A percentile compares a stretch with the other conserved stretches of the same genome.
These are phyloP conservation scores for Cynanchum wilfordii DNA, from an alignment of 257 asterid genomes.

Conservation along the genomic window DNA sequence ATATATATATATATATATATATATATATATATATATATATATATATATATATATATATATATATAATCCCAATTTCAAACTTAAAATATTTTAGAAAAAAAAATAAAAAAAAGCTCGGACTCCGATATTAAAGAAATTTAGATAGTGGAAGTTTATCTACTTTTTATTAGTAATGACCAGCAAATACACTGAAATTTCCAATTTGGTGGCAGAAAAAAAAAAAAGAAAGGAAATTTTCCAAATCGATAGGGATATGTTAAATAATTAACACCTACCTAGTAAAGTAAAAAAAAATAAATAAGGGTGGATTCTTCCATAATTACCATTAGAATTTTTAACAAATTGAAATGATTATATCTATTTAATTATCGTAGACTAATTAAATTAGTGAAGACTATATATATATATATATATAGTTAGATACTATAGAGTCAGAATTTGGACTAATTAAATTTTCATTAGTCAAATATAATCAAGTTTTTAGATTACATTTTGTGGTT, in stretches of 20 bases:
- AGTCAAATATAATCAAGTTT: not conserved
- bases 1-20: too few species aligned
- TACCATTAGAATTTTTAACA: not conserved
- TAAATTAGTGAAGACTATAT: not conserved
- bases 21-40: too few species aligned
- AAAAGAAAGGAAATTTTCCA: not conserved
- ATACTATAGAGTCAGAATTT: not conserved
- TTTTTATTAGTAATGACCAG: not conserved
- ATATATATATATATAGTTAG: not conserved
- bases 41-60: too few species aligned
- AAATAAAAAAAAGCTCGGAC: too few species aligned
- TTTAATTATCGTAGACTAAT: not conserved
- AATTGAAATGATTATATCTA: not conserved
- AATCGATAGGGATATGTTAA: not conserved
- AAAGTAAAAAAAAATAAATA: too few species aligned
- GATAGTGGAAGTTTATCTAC: slow-evolving; percentile 1
- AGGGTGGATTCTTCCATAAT: not conserved
- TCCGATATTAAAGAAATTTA: not conserved
- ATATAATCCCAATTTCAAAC: too few species aligned
- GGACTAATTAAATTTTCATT: not conserved
- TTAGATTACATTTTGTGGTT: not conserved
- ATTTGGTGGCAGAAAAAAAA: not conserved
- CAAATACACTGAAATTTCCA: not conserved
- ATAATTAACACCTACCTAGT: not conserved
- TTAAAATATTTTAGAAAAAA: too few species aligned